Evolutionary conservation across 2,329 filamentous ascomycete species (phyloP), one percentile per base, ranked within the genome.

Genomic region (Chrysosporium keratinophilum): DNA sequence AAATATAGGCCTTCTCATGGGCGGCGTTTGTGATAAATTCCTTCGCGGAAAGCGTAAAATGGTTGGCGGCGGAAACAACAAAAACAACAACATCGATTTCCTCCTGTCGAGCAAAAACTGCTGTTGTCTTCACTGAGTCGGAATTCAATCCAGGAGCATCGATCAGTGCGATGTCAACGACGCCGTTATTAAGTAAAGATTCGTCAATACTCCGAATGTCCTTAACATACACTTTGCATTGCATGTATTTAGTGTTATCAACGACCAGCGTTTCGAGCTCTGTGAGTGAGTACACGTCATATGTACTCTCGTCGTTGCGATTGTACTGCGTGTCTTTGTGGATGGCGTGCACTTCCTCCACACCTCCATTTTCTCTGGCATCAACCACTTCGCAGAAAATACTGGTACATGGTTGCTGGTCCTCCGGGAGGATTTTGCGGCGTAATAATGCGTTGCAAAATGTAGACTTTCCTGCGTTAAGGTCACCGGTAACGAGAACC

Each of bases 51-150:
- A 95, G 82, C 0, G 93, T 98, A 66, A 98, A 97, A 70, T 98
- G 93, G 61, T 98, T 98, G 23, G 91, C 89, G 1, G 93, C 93
- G 10, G 90, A 96, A 4, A 98, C 93, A 34, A 98, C 93, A 63
- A 98, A 98, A 0, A 98, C 90, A 0, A 98, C 93, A 0, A 98
- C 93, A 63, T 98, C 93, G 59, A 98, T 98, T 71, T 98, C 93
- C 69, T 98, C 93, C 66, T 98, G 93, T 54, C 93, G 80, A 20
- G 93, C 93, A 69, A 98, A 98, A 5, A 98, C 87, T 17, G 93
- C 93, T 1, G 93, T 98, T 0, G 93, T 98, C 73, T 97, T 95
- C 44, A 95, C 83, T 1, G 91, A 97, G 67, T 98, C 91, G 19
- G 87, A 88, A 70, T 98, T 98, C 51, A 98, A 77, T 31, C 93